Evolutionary conservation across 2,329 filamentous ascomycete species (phyloP).

Genomic region (Pseudogymnoascus sp.): DNA sequence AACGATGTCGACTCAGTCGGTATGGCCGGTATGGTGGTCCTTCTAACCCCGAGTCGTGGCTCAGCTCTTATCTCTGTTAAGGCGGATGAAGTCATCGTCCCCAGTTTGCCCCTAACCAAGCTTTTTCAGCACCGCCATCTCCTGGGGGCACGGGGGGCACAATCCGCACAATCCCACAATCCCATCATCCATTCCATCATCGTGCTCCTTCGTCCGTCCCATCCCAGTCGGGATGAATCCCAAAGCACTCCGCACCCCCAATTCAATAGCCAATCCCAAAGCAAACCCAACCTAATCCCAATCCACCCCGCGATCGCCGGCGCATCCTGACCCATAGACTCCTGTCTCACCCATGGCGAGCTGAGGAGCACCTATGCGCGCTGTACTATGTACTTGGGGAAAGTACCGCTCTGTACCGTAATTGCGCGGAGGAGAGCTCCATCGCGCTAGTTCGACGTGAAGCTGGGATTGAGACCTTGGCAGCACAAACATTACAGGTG

Average conservation of each 20-base stretch:
- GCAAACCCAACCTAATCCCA: not conserved
- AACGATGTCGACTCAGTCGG: not conserved
- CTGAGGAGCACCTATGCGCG: not conserved
- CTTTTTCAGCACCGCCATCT: not conserved
- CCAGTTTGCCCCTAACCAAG: not conserved
- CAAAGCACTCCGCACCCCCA: not conserved
- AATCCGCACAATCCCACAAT: not conserved
- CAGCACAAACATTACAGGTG: not conserved
- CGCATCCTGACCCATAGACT: not conserved
- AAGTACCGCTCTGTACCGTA: not conserved
- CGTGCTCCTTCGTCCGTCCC: not conserved
- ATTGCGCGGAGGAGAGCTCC: not conserved
- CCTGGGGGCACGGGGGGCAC: too few relatives aligned
- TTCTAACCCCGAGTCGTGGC: not conserved
- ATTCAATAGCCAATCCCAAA: not conserved
- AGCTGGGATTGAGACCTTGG: not conserved
- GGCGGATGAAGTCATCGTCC: not conserved
- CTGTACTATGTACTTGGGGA: not conserved
- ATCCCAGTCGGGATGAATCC: not conserved
- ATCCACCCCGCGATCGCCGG: not conserved
- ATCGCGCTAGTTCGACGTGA: not conserved
- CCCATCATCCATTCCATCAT: not conserved
- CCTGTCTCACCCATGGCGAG: slow-evolving; percentile 1
- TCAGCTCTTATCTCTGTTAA: not conserved
- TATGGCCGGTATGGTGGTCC: not conserved